Base-by-base conservation (phyloP, 306 rosid species). In the Hippophae rhamnoides region DNA sequence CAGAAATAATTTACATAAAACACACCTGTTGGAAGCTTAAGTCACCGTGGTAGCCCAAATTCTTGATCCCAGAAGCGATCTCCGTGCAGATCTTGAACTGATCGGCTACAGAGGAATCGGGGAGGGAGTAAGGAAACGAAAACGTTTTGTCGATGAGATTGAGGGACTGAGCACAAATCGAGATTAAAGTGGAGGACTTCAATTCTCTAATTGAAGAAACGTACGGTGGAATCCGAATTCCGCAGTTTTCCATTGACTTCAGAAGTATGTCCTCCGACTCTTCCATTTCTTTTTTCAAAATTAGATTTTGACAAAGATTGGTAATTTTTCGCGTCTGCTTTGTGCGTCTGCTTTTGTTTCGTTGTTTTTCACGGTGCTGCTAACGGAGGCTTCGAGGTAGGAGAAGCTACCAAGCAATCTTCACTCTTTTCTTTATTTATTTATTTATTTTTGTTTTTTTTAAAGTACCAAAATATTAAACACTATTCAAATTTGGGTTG, bases 1-100 rank as follows among this genome's bases (percentile, higher is more conserved):
- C n/a, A 9, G 27, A 18, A 18, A 7, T 23, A 11, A 12, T 12
- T 3, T 9, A 9, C 18, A 14, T 43, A 18, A 13, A 41, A 57
- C 53, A 60, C 10, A 81, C 96, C 85, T 82, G 72, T 61, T 70
- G 73, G 78, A 77, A 84, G 65, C 73, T 82, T 68, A 77, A 59
- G 65, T 75, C 83, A 72, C 79, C 79, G 10, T 65, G 63, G 64
- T 68, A 78, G 47, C 86, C 86, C 67, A 84, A 69, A 60, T 63
- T 69, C 75, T 63, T 62, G 64, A 84, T 54, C 48, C 69, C 69
- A 7, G 82, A 65, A 25, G 84, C 79, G 40, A 84, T 47, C 41
- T 71, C 80, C 56, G 78, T 47, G 60, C 82, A 80, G 14, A 75
- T 62, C 66, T 67, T 75, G 82, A 74, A 56, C 48, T 74, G 82